phyloP scores from a whole-genome alignment of 2,329 filamentous ascomycete species.

The Passalora sequoiae region DNA sequence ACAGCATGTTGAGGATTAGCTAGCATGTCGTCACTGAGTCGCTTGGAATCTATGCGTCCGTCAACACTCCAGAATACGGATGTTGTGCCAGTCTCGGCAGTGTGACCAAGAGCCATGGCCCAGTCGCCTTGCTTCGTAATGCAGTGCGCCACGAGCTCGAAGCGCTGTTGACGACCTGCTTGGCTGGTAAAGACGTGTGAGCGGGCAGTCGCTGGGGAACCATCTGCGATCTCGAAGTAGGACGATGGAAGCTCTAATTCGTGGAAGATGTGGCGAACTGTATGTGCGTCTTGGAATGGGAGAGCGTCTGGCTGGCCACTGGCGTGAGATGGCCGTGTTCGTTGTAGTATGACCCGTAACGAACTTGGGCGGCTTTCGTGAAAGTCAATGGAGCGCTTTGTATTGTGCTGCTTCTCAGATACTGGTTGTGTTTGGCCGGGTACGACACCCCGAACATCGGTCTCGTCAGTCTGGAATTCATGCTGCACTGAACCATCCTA shows the following conservation, averaged over 20 bases:
- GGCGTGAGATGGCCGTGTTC: conserved; percentile 12
- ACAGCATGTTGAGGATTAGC: too few species aligned
- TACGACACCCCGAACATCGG: too few species aligned
- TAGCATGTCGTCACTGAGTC: too few species aligned
- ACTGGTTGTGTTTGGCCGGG: neutral
- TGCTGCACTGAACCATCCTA: neutral
- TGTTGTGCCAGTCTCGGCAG: conserved; percentile 4
- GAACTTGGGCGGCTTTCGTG: neutral
- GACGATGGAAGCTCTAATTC: conserved; percentile 14
- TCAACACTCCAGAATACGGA: conserved; percentile 19
- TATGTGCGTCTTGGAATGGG: conserved; percentile 10
- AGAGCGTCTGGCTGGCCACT: conserved; percentile 16
- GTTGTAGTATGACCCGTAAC: conserved; percentile 14
- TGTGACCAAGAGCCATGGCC: conserved; percentile 19
- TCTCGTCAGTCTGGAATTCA: neutral
- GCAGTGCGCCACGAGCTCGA: conserved; percentile 16
- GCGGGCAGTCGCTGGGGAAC: conserved; percentile 10
- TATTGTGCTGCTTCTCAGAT: neutral
- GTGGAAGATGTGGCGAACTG: conserved; percentile 8
- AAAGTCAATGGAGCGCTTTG: neutral
- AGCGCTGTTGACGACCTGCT: neutral
- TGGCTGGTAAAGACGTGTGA: neutral
- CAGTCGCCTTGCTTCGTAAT: conserved; percentile 21
- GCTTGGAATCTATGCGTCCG: too few species aligned
- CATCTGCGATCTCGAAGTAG: conserved; percentile 18